Conservation (phyloP, 768 basidiomycete species). For the Pisolithus marmoratus region DNA sequence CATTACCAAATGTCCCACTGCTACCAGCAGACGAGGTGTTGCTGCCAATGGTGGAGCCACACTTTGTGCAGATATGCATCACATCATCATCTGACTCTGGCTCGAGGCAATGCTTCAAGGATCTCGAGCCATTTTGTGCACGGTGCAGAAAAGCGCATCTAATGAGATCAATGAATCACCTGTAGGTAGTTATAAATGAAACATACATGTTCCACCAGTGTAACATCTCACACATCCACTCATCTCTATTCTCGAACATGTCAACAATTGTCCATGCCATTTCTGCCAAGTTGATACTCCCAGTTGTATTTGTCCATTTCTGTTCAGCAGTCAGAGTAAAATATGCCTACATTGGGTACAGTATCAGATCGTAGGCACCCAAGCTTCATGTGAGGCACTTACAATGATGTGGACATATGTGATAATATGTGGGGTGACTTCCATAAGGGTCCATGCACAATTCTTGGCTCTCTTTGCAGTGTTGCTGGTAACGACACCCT, state of each 20-base stretch:
- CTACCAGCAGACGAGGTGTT: no score
- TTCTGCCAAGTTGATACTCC: background rate
- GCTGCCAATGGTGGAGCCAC: no score
- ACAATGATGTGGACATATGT: background rate
- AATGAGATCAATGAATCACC: no score
- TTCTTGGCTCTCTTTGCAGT: background rate
- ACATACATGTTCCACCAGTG: no score
- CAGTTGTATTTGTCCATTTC: background rate
- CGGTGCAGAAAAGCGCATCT: no score
- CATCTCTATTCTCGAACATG: background rate
- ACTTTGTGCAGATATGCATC: no score
- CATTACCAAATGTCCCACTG: no score
- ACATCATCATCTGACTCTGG: no score
- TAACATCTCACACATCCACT: no score
- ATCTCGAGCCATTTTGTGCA: no score
- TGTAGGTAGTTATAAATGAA: no score
- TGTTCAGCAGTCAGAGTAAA: background rate
- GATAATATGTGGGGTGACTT: background rate
- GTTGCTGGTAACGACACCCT: background rate
- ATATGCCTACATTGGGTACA: background rate
- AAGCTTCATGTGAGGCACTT: background rate
- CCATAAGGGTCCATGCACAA: background rate
- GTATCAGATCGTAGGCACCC: background rate
- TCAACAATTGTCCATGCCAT: background rate
- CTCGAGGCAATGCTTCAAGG: no score